phyloP scores from a whole-genome alignment of 2,329 filamentous ascomycete genomes.

The Didymella glomerata region DNA sequence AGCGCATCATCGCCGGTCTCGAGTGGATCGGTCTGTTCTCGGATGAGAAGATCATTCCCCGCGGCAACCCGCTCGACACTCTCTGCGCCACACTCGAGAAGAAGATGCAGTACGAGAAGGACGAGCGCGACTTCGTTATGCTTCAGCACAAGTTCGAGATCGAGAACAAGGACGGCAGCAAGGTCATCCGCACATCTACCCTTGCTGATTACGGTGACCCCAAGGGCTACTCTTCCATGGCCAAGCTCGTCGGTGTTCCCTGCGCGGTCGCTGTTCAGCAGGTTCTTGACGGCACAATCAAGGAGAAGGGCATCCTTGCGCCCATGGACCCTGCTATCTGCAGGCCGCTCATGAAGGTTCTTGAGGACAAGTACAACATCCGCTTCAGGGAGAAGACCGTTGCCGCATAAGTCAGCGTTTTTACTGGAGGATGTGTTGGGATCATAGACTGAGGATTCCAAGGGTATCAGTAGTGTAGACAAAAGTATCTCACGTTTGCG shows the following conservation, averaged over 20 bases:
- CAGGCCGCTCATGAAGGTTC: conserved; percentile 76
- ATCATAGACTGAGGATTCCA: conserved; percentile 19
- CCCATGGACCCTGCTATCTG: conserved; percentile 78
- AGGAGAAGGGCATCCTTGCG: conserved; percentile 76
- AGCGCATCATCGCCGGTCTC: conserved; percentile 74
- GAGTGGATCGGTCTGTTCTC: conserved; percentile 77
- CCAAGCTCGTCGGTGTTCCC: conserved; percentile 79
- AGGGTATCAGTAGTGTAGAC: conserved; percentile 25
- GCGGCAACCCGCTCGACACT: conserved; percentile 86
- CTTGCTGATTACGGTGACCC: conserved; percentile 84
- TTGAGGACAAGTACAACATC: conserved; percentile 80
- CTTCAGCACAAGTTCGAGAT: conserved; percentile 86
- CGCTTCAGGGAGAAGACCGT: conserved; percentile 73
- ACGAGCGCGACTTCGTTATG: conserved; percentile 83
- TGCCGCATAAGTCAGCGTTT: conserved; percentile 28
- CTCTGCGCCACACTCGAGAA: conserved; percentile 86
- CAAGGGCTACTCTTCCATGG: conserved; percentile 83
- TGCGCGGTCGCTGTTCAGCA: conserved; percentile 78
- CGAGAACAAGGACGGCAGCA: conserved; percentile 79
- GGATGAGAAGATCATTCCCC: conserved; percentile 72
- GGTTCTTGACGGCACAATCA: conserved; percentile 78
- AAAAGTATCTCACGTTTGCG: conserved; percentile 25
- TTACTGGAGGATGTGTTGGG: neutral
- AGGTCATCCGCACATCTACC: conserved; percentile 81
- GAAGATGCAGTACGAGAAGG: conserved; percentile 88